These are phyloP conservation scores for Elsinoe arachidis DNA, from an alignment of 2,329 filamentous ascomycete species.

Conservation along the genomic window DNA sequence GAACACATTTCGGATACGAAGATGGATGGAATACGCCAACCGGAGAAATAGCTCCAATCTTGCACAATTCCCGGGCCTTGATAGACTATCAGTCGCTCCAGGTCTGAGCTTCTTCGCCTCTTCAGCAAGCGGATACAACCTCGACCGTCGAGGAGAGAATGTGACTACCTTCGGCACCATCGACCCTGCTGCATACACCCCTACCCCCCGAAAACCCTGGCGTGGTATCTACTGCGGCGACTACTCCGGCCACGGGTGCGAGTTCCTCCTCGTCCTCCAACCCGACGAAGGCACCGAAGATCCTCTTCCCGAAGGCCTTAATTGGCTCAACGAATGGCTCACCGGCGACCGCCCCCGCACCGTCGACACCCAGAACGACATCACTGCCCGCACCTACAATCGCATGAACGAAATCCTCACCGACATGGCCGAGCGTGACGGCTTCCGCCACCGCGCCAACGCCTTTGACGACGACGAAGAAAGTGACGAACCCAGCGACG, in stretches of 20 bases:
- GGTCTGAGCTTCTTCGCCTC: constrained; percentile 13
- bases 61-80: constrained; percentile 20
- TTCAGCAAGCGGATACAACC: constrained; percentile 18
- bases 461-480: constrained; percentile 16
- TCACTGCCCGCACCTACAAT: constrained; percentile 5
- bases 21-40: constrained; percentile 60
- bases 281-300: constrained; percentile 42
- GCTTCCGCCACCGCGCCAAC: constrained; percentile 7
- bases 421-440: constrained; percentile 7
- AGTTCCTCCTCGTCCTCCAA: constrained; percentile 78
- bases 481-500: constrained; percentile 14
- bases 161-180: constrained; percentile 63
- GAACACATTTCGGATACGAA: constrained; percentile 62
- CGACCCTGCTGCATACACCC: constrained; percentile 65
- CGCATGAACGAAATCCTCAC: constrained; percentile 12
- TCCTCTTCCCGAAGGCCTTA: constrained; percentile 32
- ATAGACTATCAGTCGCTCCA: constrained; percentile 19
- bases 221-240: constrained; percentile 90
- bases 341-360: constrained; percentile 18
- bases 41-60: constrained; percentile 24
- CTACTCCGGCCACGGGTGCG: constrained; percentile 78
- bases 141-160: constrained; percentile 42
- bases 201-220: constrained; percentile 70
- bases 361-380: constrained; percentile 15
- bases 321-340: constrained; percentile 26